A percentile compares a stretch with the other conserved stretches of the same genome.
Conservation (phyloP, 768 basidiomycete species). For the Boletus patriciae region DNA sequence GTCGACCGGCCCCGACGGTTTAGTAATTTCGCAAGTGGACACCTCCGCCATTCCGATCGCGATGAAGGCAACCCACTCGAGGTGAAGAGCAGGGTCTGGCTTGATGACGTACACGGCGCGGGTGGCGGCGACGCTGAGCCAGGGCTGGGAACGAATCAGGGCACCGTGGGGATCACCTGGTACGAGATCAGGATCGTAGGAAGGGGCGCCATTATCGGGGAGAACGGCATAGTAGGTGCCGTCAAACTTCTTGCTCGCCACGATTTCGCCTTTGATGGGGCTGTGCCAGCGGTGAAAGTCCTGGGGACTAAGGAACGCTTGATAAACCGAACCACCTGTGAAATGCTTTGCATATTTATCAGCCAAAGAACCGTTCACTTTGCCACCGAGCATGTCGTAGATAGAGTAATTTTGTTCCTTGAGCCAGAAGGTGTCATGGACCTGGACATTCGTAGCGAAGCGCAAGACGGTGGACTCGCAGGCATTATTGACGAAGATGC, state of each 20-base stretch:
- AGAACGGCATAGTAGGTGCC: conserved; percentile 13
- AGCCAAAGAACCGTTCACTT: too few relatives aligned
- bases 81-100: conserved; percentile 36
- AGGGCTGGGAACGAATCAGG: conserved; percentile 37
- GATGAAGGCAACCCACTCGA: conserved; percentile 56
- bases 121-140: conserved; percentile 45
- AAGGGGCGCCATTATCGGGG: conserved; percentile 4
- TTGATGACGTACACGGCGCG: conserved; percentile 56
- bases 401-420: conserved; percentile 61
- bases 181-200: neutral
- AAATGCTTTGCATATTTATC: conserved; percentile 37
- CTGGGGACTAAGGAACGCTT: conserved; percentile 52
- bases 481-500: conserved; percentile 29
- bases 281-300: conserved; percentile 64
- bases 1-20: neutral
- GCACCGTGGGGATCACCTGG: conserved; percentile 15
- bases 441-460: conserved; percentile 37
- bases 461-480: conserved; percentile 53
- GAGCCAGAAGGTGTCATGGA: conserved; percentile 53
- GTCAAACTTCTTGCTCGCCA: conserved; percentile 35
- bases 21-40: conserved; percentile 27
- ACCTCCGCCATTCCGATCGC: conserved; percentile 64
- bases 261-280: conserved; percentile 47
- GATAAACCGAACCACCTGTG: conserved; percentile 49
- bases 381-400: conserved; percentile 46